phyloP scores from a whole-genome alignment of 2,329 filamentous ascomycete genomes.

The Colletotrichum sp. region DNA sequence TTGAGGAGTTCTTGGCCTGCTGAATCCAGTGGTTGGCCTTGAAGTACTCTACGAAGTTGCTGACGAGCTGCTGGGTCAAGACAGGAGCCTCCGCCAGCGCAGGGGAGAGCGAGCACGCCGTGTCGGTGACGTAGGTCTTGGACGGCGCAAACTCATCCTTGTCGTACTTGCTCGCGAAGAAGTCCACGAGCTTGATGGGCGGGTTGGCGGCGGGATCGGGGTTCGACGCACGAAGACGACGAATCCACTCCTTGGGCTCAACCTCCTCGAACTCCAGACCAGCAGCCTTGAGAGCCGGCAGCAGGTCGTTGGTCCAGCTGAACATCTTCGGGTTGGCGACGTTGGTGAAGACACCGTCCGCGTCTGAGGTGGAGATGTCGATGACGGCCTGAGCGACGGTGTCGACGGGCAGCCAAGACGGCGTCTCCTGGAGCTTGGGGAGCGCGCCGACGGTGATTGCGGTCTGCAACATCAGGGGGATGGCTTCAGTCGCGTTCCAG shows the following conservation, averaged over 20 bases:
- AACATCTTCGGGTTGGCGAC: constrained; percentile 53
- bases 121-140: constrained; percentile 45
- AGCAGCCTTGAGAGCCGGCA: constrained; percentile 49
- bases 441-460: constrained; percentile 47
- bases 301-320: constrained; percentile 54
- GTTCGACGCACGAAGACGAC: constrained; percentile 45
- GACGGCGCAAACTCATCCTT: constrained; percentile 50
- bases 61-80: constrained; percentile 33
- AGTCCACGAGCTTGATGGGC: constrained; percentile 57
- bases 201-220: constrained; percentile 52
- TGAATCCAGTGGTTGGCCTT: constrained; percentile 40
- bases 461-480: constrained; percentile 55
- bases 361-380: constrained; percentile 37
- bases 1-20: constrained; percentile 28
- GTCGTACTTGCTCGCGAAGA: constrained; percentile 41
- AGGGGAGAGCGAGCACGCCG: constrained; percentile 45
- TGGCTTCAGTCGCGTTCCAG: constrained; percentile 58
- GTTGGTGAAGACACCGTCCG: constrained; percentile 45
- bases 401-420: constrained; percentile 52
- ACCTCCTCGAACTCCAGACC: constrained; percentile 53
- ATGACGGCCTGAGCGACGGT: constrained; percentile 44
- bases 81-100: constrained; percentile 42
- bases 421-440: constrained; percentile 48
- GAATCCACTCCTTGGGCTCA: constrained; percentile 47
- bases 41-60: constrained; percentile 43